Percentiles rank a stretch among this genome's conserved stretches.
These are phyloP conservation scores for Pisolithus tinctorius DNA, from an alignment of 768 basidiomycete species.

Conservation along the genomic window DNA sequence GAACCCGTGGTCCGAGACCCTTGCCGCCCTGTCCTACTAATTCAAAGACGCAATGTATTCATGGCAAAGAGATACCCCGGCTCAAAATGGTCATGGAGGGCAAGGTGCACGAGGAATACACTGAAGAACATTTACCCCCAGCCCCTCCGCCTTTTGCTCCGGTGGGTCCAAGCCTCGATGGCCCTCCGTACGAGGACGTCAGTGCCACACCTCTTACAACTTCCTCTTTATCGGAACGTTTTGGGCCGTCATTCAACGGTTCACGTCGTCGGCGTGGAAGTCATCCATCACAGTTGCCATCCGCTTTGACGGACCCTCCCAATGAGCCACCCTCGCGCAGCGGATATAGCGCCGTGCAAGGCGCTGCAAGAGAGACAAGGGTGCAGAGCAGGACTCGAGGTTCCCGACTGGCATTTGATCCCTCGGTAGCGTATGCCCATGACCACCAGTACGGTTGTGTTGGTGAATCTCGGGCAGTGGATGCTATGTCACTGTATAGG, in stretches of 20 bases:
- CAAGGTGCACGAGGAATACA: constrained; percentile 5
- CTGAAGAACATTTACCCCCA: constrained; percentile 13
- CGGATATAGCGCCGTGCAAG: constrained; percentile 8
- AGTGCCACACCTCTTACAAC: constrained; percentile 12
- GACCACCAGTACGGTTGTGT: constrained; percentile 6
- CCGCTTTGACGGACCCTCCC: constrained; percentile 1
- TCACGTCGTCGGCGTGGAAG: constrained; percentile 7
- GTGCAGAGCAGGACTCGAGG: constrained; percentile 5
- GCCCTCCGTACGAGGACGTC: constrained; percentile 26
- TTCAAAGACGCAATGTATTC: neutral
- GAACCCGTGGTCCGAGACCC: constrained; percentile 13
- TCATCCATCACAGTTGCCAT: constrained; percentile 4
- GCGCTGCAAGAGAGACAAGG: neutral
- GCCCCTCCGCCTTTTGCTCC: constrained; percentile 28
- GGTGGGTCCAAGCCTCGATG: constrained; percentile 30
- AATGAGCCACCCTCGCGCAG: constrained; percentile 15
- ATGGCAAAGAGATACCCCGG: neutral
- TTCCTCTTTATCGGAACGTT: constrained; percentile 18
- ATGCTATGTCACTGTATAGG: constrained; percentile 52
- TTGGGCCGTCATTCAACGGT: constrained; percentile 16
- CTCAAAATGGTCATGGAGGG: constrained; percentile 1
- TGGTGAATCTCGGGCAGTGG: constrained; percentile 9
- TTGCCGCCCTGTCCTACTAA: constrained; percentile 20
- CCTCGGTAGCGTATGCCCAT: constrained; percentile 40
- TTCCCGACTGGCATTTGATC: constrained; percentile 34